These are phyloP conservation scores for Xylariaceae sp. DNA, from an alignment of 2,329 filamentous ascomycete species.

Conservation along the genomic window DNA sequence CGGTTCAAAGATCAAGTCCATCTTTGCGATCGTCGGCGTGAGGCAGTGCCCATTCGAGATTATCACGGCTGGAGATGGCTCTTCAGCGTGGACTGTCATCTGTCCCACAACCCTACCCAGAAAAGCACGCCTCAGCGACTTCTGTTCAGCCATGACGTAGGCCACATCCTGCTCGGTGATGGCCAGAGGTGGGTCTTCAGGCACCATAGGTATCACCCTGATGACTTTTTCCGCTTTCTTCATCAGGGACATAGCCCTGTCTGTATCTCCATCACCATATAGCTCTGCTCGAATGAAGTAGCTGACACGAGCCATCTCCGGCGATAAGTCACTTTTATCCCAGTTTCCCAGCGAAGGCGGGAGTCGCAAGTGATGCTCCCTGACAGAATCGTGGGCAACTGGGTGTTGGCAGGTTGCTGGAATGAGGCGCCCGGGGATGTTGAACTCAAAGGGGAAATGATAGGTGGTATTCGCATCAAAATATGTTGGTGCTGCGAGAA, in stretches of 20 bases:
- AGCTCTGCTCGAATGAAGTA: conserved; percentile 48
- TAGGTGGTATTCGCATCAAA: conserved; percentile 46
- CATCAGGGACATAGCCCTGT: conserved; percentile 26
- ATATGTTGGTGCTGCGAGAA: conserved; percentile 41
- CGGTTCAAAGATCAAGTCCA: conserved; percentile 47
- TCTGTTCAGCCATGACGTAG: conserved; percentile 47
- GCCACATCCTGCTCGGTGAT: conserved; percentile 43
- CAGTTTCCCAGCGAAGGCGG: conserved; percentile 50
- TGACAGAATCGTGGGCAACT: conserved; percentile 40
- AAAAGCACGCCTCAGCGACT: conserved; percentile 49
- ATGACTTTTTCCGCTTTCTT: conserved; percentile 42
- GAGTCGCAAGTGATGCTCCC: conserved; percentile 48
- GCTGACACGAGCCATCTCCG: conserved; percentile 50
- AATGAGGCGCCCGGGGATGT: conserved; percentile 53
- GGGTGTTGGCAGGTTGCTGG: conserved; percentile 51
- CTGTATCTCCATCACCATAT: conserved; percentile 23
- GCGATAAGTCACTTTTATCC: conserved; percentile 51
- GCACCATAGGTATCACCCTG: conserved; percentile 47
- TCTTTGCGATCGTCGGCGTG: conserved; percentile 38
- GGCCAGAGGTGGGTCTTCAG: conserved; percentile 48
- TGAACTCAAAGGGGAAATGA: conserved; percentile 53
- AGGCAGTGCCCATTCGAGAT: conserved; percentile 44
- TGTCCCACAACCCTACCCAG: conserved; percentile 47
- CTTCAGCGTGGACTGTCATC: conserved; percentile 41
- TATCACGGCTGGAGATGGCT: conserved; percentile 47